Evolutionary conservation across 192 early-diverging fungal genomes (phyloP), one percentile per base, ranked within the genome.

Genomic region (Mortierella alpina): DNA sequence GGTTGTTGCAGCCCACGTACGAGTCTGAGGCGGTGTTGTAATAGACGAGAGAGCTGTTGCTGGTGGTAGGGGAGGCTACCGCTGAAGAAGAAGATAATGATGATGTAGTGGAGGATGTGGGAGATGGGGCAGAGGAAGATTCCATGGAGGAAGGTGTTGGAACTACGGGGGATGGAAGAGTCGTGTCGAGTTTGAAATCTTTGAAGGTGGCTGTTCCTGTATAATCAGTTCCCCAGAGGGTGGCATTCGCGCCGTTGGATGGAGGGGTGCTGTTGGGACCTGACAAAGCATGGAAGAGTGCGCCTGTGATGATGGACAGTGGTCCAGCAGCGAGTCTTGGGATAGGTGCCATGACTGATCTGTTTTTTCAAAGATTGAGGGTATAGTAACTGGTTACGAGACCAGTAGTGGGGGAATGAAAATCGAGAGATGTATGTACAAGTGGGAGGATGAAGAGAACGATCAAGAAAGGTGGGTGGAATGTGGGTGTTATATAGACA

Each of bases 271-370:
- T 79, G 18, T 66, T 66, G 47, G 76, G 69, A 14, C 63, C 59
- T 7, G 76, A 79, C n/a, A 80, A 40, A 11, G 77, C 77, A 48
- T 60, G 15, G 44, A 80, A 53, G 45, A 80, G 65, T 2, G 77
- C 70, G 15, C 70, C 66, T 17, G 77, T 80, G 70, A 80, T 72
- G 58, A 80, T 80, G 44, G 70, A 72, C 6, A 80, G 47, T 10
- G 77, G 77, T 11, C 68, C 68, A 10, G 76, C 76, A 15, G 69
- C 65, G 45, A 72, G 45, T 20, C 70, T 59, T 63, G 70, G 59
- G 53, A 80, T 80, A 15, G 77, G 77, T 31, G 77, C 77, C 77
- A 80, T 79, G 31, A 31, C 31, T 31, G 31, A 3, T 31, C 31
- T 31, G 31, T 31, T 31, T 31, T 31, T 31, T 3, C n/a, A n/a